Conservation (phyloP, 148 eudicot species). For the Vaccinium macrocarpon region DNA sequence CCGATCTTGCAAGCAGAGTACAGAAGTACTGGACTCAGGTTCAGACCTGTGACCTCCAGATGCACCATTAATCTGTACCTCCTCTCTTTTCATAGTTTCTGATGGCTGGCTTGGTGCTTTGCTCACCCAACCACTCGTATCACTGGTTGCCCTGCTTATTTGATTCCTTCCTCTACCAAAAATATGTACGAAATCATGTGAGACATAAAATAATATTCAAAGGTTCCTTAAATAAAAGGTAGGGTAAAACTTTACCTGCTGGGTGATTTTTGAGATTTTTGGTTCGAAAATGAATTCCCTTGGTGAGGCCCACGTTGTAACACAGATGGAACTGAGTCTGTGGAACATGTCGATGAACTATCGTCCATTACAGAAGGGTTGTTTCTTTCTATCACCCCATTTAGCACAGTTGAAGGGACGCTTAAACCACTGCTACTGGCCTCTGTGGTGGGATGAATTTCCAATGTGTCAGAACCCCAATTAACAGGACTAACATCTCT, state of each 20-base stretch:
- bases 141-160: slow-evolving; percentile 22
- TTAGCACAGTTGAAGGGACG: slow-evolving; percentile 45
- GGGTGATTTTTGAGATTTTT: slow-evolving; percentile 39
- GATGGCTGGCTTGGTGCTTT: slow-evolving; percentile 39
- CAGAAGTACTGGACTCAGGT: slow-evolving; percentile 40
- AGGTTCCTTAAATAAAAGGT: neutral
- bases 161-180: slow-evolving; percentile 50
- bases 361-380: slow-evolving; percentile 58
- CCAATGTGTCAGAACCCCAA: slow-evolving; percentile 73
- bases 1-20: slow-evolving; percentile 42
- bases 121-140: slow-evolving; percentile 31
- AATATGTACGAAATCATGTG: neutral
- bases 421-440: slow-evolving; percentile 46
- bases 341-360: slow-evolving; percentile 80
- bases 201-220: neutral
- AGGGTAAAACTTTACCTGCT: slow-evolving; percentile 36
- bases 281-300: slow-evolving; percentile 38
- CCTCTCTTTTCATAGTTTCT: slow-evolving; percentile 33
- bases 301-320: slow-evolving; percentile 43
- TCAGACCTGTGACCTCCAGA: slow-evolving; percentile 44
- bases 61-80: slow-evolving; percentile 28
- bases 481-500: slow-evolving; percentile 57
- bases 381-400: slow-evolving; percentile 48
- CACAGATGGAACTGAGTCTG: slow-evolving; percentile 65
- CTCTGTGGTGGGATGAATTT: slow-evolving; percentile 53